Evolutionary conservation across 2,329 filamentous ascomycete genomes (phyloP).

Genomic region (Hypomyces perniciosus): DNA sequence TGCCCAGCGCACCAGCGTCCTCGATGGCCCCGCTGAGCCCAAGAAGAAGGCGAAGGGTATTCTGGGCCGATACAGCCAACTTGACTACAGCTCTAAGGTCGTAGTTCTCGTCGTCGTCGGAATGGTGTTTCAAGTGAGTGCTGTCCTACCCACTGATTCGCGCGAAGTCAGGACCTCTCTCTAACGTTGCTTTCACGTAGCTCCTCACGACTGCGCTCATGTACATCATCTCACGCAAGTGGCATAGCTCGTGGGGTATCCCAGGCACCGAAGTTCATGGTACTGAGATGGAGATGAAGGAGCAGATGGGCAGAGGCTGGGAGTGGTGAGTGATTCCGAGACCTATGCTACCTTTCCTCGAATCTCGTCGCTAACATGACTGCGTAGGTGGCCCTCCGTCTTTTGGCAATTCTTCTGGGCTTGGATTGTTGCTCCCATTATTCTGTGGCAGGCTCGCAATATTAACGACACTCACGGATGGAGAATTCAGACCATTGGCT

Average conservation of each 20-base stretch:
- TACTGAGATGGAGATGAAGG: conserved; percentile 43
- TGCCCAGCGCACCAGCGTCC: conserved; percentile 4
- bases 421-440: conserved; percentile 51
- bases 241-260: conserved; percentile 53
- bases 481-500: conserved; percentile 54
- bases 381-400: conserved; percentile 47
- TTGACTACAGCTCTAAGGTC: conserved; percentile 40
- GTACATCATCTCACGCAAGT: conserved; percentile 57
- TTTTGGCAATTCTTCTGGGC: conserved; percentile 58
- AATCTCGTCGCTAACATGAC: background rate
- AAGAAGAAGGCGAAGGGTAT: conserved; percentile 17
- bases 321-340: conserved; percentile 48
- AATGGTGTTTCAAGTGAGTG: conserved; percentile 48
- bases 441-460: conserved; percentile 54
- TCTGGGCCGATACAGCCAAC: conserved; percentile 24
- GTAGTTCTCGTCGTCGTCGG: conserved; percentile 46
- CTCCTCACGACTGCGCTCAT: conserved; percentile 51
- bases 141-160: background rate
- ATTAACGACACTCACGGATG: conserved; percentile 60
- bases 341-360: background rate
- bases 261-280: conserved; percentile 53
- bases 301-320: conserved; percentile 46
- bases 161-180: background rate
- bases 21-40: conserved; percentile 8
- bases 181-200: conserved; percentile 30